A percentile compares a stretch with the other conserved stretches of the same genome.
Evolutionary conservation across 257 asterid genomes (phyloP).

Genomic region (Solanum chmielewskii): DNA sequence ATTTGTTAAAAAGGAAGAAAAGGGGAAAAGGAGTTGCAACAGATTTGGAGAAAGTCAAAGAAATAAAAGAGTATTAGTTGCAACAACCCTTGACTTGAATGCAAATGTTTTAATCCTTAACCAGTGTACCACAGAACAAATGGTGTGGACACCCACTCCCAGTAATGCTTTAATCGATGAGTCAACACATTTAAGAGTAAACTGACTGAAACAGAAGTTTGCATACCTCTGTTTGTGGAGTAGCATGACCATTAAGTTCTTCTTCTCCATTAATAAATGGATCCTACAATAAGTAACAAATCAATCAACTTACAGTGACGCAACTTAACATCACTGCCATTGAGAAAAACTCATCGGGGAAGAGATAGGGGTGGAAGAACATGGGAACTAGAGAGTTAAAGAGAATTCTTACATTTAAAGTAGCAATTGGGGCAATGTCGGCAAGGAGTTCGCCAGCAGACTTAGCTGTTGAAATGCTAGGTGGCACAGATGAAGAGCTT

Average conservation of each 20-base stretch:
- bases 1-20: not conserved
- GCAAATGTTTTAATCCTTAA: not conserved
- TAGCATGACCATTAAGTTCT: conserved; percentile 21
- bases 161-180: not conserved
- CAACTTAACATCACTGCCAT: not conserved
- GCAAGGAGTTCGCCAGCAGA: conserved; percentile 65
- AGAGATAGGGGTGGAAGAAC: not conserved
- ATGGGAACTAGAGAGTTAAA: not conserved
- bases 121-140: not conserved
- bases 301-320: not conserved
- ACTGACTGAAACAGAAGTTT: not conserved
- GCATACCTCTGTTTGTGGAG: conserved; percentile 47
- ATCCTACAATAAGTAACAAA: conserved; percentile 37
- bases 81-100: not conserved
- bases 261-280: conserved; percentile 41
- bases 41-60: not conserved
- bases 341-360: not conserved
- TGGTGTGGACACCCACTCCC: not conserved
- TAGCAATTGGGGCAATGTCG: conserved; percentile 51
- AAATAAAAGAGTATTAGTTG: not conserved
- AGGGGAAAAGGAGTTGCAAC: not conserved
- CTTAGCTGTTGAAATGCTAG: conserved; percentile 41
- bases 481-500: conserved; percentile 78
- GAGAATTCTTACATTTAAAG: conserved; percentile 22
- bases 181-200: not conserved